phyloP scores from a whole-genome alignment of 1,284 basidiomycete genomes.

The Rhodotorula sp. region DNA sequence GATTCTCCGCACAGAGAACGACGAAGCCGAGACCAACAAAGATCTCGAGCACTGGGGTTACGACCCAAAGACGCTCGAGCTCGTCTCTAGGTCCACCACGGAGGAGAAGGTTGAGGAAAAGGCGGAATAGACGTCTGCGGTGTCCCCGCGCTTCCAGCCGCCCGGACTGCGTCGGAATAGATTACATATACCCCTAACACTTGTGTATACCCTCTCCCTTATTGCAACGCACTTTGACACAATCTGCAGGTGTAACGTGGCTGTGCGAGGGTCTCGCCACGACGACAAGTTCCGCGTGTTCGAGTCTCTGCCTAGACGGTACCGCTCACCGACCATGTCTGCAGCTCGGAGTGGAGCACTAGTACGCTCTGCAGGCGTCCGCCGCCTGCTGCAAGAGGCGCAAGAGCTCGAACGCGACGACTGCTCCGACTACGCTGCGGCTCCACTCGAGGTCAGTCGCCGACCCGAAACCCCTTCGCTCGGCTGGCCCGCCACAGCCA shows the following conservation, averaged over 20 bases:
- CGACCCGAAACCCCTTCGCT: background rate
- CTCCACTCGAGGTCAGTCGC: conserved; percentile 74
- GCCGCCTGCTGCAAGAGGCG: conserved; percentile 91
- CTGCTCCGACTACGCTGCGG: conserved; percentile 76
- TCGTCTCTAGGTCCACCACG: background rate
- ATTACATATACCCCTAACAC: background rate
- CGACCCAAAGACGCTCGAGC: conserved; percentile 14
- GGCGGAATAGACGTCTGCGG: background rate
- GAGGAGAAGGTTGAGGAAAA: background rate
- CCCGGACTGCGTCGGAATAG: background rate
- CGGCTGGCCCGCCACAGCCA: background rate
- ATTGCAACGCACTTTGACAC: background rate
- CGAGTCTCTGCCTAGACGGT: background rate
- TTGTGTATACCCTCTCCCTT: background rate
- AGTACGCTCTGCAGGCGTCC: conserved; percentile 33
- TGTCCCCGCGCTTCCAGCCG: background rate
- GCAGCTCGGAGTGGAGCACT: conserved; percentile 2
- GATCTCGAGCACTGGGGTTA: conserved; percentile 33
- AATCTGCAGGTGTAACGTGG: background rate
- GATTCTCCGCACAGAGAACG: conserved; percentile 23
- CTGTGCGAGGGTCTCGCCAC: background rate
- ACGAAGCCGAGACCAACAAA: conserved; percentile 29
- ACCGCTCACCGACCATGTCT: background rate
- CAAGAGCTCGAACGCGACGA: conserved; percentile 78
- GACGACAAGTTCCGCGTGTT: background rate